Base-by-base conservation (phyloP, 805 yeast species). In the Osmozyma mogii region DNA sequence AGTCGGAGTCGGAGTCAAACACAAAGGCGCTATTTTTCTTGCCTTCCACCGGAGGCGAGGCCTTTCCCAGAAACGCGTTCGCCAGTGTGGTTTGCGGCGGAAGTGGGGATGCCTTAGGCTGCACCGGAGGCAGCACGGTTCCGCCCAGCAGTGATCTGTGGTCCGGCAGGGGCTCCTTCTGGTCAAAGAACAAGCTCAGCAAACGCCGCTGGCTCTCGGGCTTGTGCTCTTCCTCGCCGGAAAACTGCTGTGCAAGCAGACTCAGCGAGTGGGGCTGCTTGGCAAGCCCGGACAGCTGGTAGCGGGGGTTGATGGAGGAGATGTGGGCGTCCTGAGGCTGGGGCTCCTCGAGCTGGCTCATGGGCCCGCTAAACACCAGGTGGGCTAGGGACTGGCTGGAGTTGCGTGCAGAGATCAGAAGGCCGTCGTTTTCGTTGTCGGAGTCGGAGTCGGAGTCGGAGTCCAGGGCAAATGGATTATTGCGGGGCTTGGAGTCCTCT, bases 311-410 rank as follows among this genome's bases (percentile, higher is more conserved):
- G 18, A 61, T 54, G 3, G 43, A 33, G 10, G 50, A 36, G 1
- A 53, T 46, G 19, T 49, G 56, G n/a, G 11, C 17, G 11, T 14
- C 16, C 4, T 44, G 46, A 1, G 48, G 30, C 4, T 47, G 47
- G 5, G 62, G 63, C 22, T 45, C 38, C 3, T 12, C 12, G 29
- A 29, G 14, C 31, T 34, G 16, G 36, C 29, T 42, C 41, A 47
- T 24, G 9, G 41, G 38, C 19, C 37, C 41, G 14, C 52, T 52
- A 43, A 61, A 59, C 17, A 58, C 57, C 52, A 50, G 65, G 32
- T 63, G 65, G 9, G 68, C 68, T 31, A 63, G 47, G 17, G 65
- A 54, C 36, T 61, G 68, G 45, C 66, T 59, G 9, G 67, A 60
- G 24, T 49, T 46, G 32, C 61, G 44, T 3, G 68, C 54, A 4